phyloP scores from a whole-genome alignment of 768 basidiomycete species.

The Harrya chromipes region DNA sequence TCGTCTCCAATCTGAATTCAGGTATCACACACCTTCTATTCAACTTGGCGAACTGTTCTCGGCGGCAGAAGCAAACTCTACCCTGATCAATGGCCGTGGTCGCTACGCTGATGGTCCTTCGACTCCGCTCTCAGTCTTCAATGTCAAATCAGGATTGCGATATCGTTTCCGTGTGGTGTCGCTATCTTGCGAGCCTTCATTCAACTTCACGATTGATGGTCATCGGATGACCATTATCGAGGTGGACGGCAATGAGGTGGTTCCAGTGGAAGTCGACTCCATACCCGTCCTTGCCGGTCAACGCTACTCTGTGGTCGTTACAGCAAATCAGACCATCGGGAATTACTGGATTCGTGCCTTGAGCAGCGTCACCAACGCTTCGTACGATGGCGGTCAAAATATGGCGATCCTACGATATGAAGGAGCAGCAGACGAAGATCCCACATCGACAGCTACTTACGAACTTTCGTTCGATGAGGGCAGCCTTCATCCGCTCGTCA shows the following conservation, averaged over 20 bases:
- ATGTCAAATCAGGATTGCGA: constrained; percentile 37
- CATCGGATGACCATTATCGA: constrained; percentile 49
- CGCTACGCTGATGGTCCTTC: constrained; percentile 39
- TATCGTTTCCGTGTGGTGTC: constrained; percentile 52
- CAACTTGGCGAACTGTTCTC: constrained; percentile 7
- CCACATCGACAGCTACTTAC: constrained; percentile 27
- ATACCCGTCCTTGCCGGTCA: constrained; percentile 31
- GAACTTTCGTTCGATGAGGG: constrained; percentile 36
- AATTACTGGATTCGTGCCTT: constrained; percentile 56
- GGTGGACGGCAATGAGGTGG: constrained; percentile 41
- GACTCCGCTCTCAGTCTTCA: constrained; percentile 39
- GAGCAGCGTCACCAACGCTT: constrained; percentile 30
- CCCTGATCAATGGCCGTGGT: constrained; percentile 50
- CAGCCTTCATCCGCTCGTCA: constrained; percentile 33
- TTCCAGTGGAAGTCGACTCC: constrained; percentile 39
- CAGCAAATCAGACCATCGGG: constrained; percentile 39
- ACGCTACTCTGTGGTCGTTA: constrained; percentile 41
- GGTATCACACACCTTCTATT: constrained; percentile 34
- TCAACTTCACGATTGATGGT: constrained; percentile 40
- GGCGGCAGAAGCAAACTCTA: constrained; percentile 31
- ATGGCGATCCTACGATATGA: constrained; percentile 49
- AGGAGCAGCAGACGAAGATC: constrained; percentile 40
- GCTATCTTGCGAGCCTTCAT: constrained; percentile 43
- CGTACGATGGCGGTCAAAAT: constrained; percentile 37
- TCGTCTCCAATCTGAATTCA: constrained; percentile 13